These are phyloP conservation scores for Fonsecaea pedrosoi DNA, from an alignment of 2,329 filamentous ascomycete species.

Conservation along the genomic window DNA sequence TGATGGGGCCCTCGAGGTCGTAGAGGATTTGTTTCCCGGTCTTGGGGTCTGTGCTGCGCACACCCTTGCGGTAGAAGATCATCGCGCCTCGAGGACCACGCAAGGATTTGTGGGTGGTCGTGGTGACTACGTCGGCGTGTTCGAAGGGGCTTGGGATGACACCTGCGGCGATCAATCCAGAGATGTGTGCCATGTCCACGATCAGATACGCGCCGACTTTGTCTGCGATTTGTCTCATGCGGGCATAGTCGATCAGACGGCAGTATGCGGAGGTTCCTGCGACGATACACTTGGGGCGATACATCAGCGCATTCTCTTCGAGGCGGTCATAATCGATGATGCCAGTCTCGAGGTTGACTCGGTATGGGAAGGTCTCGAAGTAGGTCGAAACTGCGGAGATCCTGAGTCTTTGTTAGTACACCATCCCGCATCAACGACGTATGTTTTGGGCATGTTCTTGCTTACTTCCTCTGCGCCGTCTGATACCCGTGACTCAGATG, in stretches of 20 bases:
- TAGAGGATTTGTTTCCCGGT: constrained; percentile 88
- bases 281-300: constrained; percentile 94
- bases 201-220: constrained; percentile 92
- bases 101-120: constrained; percentile 98
- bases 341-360: constrained; percentile 76
- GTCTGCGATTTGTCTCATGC: constrained; percentile 96
- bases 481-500: constrained; percentile 98
- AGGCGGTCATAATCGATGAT: constrained; percentile 97
- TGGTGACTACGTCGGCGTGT: constrained; percentile 94
- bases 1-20: constrained; percentile 94
- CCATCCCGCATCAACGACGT: background rate
- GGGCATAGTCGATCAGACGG: constrained; percentile 93
- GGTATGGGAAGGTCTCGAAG: constrained; percentile 98
- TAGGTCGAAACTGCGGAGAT: constrained; percentile 98
- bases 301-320: constrained; percentile 86
- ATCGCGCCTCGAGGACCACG: constrained; percentile 97
- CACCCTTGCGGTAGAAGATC: constrained; percentile 99
- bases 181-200: constrained; percentile 99
- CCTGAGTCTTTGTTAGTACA: constrained; percentile 33
- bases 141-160: constrained; percentile 94
- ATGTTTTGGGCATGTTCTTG: constrained; percentile 3
- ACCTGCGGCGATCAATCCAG: constrained; percentile 87
- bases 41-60: constrained; percentile 88
- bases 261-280: constrained; percentile 98
- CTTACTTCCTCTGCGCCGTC: constrained; percentile 82